Evolutionary conservation across 78 protist species (phyloP).

Genomic region (Mantamonas sphyraenae): DNA sequence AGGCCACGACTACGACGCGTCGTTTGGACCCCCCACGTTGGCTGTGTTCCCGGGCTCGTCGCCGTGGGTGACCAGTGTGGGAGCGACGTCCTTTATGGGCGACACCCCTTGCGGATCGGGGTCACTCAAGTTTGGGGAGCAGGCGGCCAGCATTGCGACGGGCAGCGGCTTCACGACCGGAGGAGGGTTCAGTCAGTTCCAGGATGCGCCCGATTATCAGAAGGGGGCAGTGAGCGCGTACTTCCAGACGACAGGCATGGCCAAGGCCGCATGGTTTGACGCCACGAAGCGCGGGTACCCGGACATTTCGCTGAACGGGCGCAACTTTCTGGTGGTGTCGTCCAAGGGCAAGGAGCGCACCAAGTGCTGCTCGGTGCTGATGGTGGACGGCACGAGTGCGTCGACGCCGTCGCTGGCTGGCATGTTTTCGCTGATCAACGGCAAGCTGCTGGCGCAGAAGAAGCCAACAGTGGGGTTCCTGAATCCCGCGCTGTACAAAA

Average conservation of each 20-base stretch:
- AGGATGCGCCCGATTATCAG: constrained; percentile 23
- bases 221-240: constrained; percentile 12
- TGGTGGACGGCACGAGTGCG: constrained; percentile 37
- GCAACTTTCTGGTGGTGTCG: constrained; percentile 12
- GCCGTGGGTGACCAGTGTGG: neutral
- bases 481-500: constrained; percentile 30
- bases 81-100: neutral
- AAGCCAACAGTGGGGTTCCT: constrained; percentile 36
- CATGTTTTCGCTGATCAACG: constrained; percentile 37
- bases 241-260: constrained; percentile 19
- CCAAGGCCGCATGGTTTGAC: constrained; percentile 9
- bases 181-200: constrained; percentile 35
- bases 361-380: no score
- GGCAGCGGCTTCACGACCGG: constrained; percentile 44
- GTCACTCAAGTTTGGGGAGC: no score
- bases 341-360: no score
- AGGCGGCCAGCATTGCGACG: constrained; percentile 21
- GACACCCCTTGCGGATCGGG: no score
- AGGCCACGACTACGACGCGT: no score
- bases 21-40: no score
- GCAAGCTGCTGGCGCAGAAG: constrained; percentile 9
- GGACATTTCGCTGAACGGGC: constrained; percentile 45
- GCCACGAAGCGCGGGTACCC: constrained; percentile 32
- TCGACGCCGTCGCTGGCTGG: constrained; percentile 45
- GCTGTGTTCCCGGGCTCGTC: neutral